Base-by-base conservation (phyloP, 1,284 basidiomycete genomes). In the Boletellus sp. region DNA sequence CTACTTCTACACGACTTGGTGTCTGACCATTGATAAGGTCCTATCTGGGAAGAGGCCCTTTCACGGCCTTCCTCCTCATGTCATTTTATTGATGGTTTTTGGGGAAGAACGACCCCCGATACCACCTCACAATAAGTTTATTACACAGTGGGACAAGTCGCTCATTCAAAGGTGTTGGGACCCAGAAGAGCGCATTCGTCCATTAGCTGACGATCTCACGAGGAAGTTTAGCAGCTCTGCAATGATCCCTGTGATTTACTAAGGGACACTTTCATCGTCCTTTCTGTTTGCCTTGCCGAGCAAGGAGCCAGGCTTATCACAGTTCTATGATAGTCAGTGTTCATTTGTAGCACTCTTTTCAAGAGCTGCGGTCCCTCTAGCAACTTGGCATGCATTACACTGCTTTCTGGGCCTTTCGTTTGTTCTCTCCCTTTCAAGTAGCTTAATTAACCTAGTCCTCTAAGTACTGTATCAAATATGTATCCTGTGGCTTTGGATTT, bases 1-100 rank as follows among this genome's bases (percentile, higher is more conserved):
- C n/a, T 35, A 0, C 40, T 49, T 44, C n/a, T 49, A 1, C 12
- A 8, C 24, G 35, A 19, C 19, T 6, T 19, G 1, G 5, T 41
- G n/a, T 47, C 62, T 67, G 38, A 65, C 24, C 16, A 22, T 48
- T 35, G 22, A 38, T 38, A 67, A 49, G 63, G 49, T 66, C 8
- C 12, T 60, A n/a, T 62, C 60, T 24, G 62, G 55, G n/a, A 61
- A 43, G 49, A 60, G 50, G 43, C 63, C 63, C 16, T 65, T 50
- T 16, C 49, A 56, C 3, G 65, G 43, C 5, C 52, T 61, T 24
- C 5, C 35, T 42, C 0, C 1, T 5, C 0, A 18, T 7, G 6
- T 12, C 4, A 5, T 61, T 24, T 2, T 63, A 5, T 0, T 18
- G 19, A 35, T 6, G 1, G 43, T 65, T 30, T 7, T 58, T 37